These are phyloP conservation scores for Talaromyces adpressus DNA, from an alignment of 495 filamentous ascomycete genomes.

Conservation along the genomic window DNA sequence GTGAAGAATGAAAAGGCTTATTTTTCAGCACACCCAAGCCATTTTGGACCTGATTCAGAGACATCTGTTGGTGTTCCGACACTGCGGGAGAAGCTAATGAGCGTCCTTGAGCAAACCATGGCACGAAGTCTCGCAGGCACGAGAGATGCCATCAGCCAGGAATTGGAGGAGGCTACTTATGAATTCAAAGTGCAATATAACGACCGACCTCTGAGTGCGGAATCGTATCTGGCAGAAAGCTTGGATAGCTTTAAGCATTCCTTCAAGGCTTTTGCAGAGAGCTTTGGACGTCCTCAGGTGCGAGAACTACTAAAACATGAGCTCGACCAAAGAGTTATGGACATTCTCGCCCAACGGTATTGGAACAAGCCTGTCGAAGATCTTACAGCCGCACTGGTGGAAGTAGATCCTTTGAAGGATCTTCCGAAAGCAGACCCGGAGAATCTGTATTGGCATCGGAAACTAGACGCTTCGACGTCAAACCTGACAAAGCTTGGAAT, in stretches of 20 bases:
- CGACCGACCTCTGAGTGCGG: conserved; percentile 86
- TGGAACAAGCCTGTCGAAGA: conserved; percentile 96
- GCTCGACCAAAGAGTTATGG: conserved; percentile 89
- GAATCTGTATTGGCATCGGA: conserved; percentile 84
- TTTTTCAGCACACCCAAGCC: conserved; percentile 74
- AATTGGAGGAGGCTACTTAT: conserved; percentile 94
- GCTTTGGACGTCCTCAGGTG: conserved; percentile 85
- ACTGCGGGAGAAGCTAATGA: conserved; percentile 91
- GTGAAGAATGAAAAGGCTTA: conserved; percentile 81
- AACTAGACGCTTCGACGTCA: conserved; percentile 87
- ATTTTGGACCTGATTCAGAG: conserved; percentile 67
- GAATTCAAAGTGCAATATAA: conserved; percentile 99
- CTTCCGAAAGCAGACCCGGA: conserved; percentile 79
- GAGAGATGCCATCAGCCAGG: conserved; percentile 84
- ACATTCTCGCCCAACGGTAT: conserved; percentile 89
- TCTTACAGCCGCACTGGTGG: conserved; percentile 50
- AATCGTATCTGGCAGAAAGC: conserved; percentile 91
- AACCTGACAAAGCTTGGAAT: conserved; percentile 90
- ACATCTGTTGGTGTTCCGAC: conserved; percentile 76
- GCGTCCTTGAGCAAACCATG: conserved; percentile 95
- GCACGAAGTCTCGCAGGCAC: conserved; percentile 80
- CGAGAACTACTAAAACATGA: conserved; percentile 84
- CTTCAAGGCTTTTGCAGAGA: conserved; percentile 85
- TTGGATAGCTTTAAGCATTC: conserved; percentile 96
- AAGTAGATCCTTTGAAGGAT: conserved; percentile 65